phyloP scores from a whole-genome alignment of 805 yeast species.

The Saccharomycopsis javanensis region DNA sequence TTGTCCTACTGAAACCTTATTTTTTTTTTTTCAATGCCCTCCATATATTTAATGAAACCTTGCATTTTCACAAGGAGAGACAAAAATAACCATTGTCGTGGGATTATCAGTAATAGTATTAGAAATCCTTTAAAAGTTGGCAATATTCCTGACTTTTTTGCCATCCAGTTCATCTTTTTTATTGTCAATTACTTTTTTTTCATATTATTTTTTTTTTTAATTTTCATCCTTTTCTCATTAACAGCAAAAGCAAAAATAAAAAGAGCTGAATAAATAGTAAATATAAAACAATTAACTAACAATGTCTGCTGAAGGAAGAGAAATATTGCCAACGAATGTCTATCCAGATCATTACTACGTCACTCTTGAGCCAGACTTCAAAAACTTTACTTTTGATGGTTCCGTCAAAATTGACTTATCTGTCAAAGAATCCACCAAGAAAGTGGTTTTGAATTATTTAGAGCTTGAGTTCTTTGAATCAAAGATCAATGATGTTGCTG shows the following conservation, averaged over 20 bases:
- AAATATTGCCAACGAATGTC: constrained; percentile 51
- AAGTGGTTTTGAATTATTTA: constrained; percentile 46
- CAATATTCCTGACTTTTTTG: background rate
- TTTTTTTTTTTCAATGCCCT: background rate
- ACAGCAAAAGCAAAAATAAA: too few relatives aligned
- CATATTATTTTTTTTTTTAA: background rate
- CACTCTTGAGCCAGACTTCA: constrained; percentile 51
- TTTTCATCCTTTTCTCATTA: background rate
- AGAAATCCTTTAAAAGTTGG: background rate
- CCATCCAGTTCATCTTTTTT: background rate
- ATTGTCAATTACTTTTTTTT: background rate
- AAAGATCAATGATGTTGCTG: constrained; percentile 29
- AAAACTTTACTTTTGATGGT: constrained; percentile 51
- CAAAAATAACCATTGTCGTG: background rate
- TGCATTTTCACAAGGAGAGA: background rate
- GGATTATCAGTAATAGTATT: background rate
- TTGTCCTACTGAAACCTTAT: constrained; percentile 1
- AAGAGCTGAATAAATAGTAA: too few relatives aligned
- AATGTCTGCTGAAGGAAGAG: constrained; percentile 20
- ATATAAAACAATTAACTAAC: background rate
- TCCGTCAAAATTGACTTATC: constrained; percentile 42
- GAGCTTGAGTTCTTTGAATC: constrained; percentile 56
- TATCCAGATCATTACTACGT: constrained; percentile 69
- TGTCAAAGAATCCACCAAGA: constrained; percentile 38
- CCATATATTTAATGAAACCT: background rate